These are phyloP conservation scores for Hirsutella minnesotensis DNA, from an alignment of 2,329 filamentous ascomycete species.

Conservation along the genomic window DNA sequence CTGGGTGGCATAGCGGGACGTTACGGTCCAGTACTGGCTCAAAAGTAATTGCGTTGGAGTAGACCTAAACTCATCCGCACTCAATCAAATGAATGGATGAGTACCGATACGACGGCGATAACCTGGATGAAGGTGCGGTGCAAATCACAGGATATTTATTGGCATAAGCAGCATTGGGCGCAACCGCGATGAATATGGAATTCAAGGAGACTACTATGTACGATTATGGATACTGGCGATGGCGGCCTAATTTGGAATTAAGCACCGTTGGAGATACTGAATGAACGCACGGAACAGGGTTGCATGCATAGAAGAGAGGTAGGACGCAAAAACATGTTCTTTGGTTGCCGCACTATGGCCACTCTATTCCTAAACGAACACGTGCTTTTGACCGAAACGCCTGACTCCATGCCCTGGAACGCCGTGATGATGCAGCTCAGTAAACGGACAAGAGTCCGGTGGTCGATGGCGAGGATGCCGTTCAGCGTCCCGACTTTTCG, in stretches of 20 bases:
- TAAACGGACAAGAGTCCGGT: neutral
- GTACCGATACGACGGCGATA: too few relatives aligned
- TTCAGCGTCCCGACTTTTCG: slow-evolving; percentile 10
- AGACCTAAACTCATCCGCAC: too few relatives aligned
- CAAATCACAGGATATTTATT: too few relatives aligned
- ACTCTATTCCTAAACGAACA: neutral
- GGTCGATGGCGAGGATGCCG: neutral
- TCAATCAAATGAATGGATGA: too few relatives aligned
- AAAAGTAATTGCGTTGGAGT: too few relatives aligned
- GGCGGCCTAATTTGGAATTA: slow-evolving; percentile 10
- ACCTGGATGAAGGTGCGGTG: too few relatives aligned
- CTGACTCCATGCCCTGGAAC: slow-evolving; percentile 13
- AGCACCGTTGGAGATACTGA: slow-evolving; percentile 8
- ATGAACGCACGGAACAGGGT: slow-evolving; percentile 2
- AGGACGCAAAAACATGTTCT: slow-evolving; percentile 1
- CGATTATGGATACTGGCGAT: slow-evolving; percentile 8
- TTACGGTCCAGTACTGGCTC: too few relatives aligned
- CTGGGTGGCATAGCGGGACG: too few relatives aligned
- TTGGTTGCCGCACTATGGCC: neutral
- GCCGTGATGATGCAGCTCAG: slow-evolving; percentile 8
- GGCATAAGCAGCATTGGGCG: too few relatives aligned
- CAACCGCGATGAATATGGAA: too few relatives aligned
- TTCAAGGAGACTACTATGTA: slow-evolving; percentile 6
- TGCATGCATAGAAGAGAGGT: slow-evolving; percentile 4
- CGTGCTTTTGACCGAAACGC: neutral